A percentile compares a stretch with the other conserved stretches of the same genome.
phyloP scores from a whole-genome alignment of 352 stramenopile species.

The Pythium volutum region DNA sequence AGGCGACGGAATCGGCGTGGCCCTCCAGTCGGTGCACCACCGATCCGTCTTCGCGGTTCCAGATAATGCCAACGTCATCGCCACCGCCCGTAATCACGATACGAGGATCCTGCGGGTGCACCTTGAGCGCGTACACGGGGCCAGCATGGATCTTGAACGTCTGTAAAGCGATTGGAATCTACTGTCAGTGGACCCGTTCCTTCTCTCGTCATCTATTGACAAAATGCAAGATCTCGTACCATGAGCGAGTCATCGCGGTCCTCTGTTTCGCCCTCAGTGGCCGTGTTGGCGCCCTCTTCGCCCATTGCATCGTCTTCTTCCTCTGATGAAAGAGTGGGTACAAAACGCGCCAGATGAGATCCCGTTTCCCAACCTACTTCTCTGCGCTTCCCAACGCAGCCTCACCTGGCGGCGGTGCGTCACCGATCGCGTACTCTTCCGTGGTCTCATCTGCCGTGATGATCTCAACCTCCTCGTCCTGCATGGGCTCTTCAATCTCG shows the following conservation, averaged over 20 bases:
- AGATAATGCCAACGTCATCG: conserved; percentile 83
- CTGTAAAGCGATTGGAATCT: conserved; percentile 22
- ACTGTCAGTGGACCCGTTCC: neutral
- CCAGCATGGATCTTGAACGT: conserved; percentile 75
- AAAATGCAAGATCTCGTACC: conserved; percentile 9
- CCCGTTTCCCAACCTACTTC: neutral
- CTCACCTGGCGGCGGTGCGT: conserved; percentile 65
- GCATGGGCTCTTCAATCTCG: conserved; percentile 33
- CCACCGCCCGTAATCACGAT: conserved; percentile 83
- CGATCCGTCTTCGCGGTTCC: conserved; percentile 78
- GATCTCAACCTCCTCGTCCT: conserved; percentile 77
- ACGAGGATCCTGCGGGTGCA: conserved; percentile 76
- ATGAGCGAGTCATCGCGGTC: conserved; percentile 28
- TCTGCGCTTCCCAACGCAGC: neutral
- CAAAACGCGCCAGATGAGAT: conserved; percentile 1
- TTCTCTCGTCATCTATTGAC: neutral
- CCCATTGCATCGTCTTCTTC: conserved; percentile 83
- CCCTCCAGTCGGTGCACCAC: conserved; percentile 76
- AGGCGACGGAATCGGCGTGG: conserved; percentile 82
- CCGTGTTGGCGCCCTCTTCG: conserved; percentile 8
- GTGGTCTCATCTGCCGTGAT: conserved; percentile 78
- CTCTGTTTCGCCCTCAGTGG: conserved; percentile 3
- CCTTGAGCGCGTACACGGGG: conserved; percentile 79
- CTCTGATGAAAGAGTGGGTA: conserved; percentile 27
- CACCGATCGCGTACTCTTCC: conserved; percentile 83